These are phyloP conservation scores for Yamadazyma taylorii DNA, from an alignment of 1,139 yeast species.

Conservation along the genomic window DNA sequence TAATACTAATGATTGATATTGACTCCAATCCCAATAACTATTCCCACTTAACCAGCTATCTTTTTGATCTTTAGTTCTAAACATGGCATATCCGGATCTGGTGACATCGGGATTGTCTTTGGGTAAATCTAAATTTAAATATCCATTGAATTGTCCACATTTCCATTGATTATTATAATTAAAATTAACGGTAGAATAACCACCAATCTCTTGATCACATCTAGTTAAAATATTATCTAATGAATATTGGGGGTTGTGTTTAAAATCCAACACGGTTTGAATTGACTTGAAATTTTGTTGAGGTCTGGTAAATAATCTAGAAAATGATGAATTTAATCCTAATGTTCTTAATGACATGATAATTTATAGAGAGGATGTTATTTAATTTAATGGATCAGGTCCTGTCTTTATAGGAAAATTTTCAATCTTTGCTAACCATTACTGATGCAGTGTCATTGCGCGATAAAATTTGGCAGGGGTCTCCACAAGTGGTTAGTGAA, in stretches of 20 bases:
- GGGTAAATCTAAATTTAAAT: conserved; percentile 72
- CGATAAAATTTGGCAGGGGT: too few relatives aligned
- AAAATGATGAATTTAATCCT: conserved; percentile 39
- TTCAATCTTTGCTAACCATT: too few relatives aligned
- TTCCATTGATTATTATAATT: conserved; percentile 35
- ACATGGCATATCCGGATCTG: conserved; percentile 84
- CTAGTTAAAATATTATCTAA: conserved; percentile 55
- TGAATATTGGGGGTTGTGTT: conserved; percentile 38
- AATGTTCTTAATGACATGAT: conserved; percentile 46
- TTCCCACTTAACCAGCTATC: conserved; percentile 50
- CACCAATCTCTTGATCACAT: conserved; percentile 75
- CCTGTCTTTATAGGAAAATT: not conserved
- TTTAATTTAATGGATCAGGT: conserved; percentile 1
- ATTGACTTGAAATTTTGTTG: conserved; percentile 31
- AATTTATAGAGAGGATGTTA: not conserved
- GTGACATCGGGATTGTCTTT: conserved; percentile 65
- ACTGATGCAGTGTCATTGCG: too few relatives aligned
- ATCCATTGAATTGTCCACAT: conserved; percentile 68
- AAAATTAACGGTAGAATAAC: conserved; percentile 67
- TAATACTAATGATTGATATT: conserved; percentile 57
- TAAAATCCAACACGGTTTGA: conserved; percentile 57
- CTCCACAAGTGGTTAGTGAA: too few relatives aligned
- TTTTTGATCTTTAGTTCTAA: conserved; percentile 67
- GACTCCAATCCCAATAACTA: conserved; percentile 64
- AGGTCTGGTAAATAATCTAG: conserved; percentile 37